Evolutionary conservation across 2,329 filamentous ascomycete genomes (phyloP).

Genomic region (Tolypocladium tundrense): DNA sequence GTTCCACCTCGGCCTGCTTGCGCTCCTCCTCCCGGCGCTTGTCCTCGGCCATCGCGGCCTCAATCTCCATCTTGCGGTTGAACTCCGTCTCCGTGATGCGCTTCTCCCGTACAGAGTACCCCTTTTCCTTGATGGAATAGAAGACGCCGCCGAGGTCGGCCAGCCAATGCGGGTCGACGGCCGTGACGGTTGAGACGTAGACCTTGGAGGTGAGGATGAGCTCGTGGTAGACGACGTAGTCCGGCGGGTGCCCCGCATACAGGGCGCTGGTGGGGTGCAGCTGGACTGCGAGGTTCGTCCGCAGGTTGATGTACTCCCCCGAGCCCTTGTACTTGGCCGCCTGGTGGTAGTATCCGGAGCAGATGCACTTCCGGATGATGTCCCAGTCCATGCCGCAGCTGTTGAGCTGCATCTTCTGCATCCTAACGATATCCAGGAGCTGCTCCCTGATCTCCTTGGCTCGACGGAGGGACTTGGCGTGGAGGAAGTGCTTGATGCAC

Average conservation of each 20-base stretch:
- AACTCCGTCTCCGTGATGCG: constrained; percentile 85
- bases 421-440: constrained; percentile 84
- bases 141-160: constrained; percentile 95
- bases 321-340: constrained; percentile 93
- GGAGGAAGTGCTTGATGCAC: constrained; percentile 89
- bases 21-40: constrained; percentile 56
- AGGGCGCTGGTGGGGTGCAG: constrained; percentile 89
- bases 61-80: constrained; percentile 86
- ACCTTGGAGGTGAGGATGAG: constrained; percentile 93
- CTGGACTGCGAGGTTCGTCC: constrained; percentile 88
- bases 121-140: constrained; percentile 95
- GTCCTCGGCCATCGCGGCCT: constrained; percentile 83
- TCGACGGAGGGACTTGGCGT: constrained; percentile 84
- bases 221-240: constrained; percentile 97
- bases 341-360: constrained; percentile 96
- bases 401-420: constrained; percentile 78
- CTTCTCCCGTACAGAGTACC: constrained; percentile 79
- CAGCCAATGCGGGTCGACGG: constrained; percentile 94
- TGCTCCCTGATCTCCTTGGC: constrained; percentile 94
- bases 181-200: constrained; percentile 95
- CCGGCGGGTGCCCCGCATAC: constrained; percentile 89
- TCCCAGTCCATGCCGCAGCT: constrained; percentile 98
- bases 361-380: constrained; percentile 89
- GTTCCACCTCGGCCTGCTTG: constrained; percentile 38
- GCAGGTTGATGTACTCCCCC: constrained; percentile 93